A percentile compares a stretch with the other conserved stretches of the same genome.
Conservation (phyloP, 176 grass and related monocot species). For the Pontederia crassipes region DNA sequence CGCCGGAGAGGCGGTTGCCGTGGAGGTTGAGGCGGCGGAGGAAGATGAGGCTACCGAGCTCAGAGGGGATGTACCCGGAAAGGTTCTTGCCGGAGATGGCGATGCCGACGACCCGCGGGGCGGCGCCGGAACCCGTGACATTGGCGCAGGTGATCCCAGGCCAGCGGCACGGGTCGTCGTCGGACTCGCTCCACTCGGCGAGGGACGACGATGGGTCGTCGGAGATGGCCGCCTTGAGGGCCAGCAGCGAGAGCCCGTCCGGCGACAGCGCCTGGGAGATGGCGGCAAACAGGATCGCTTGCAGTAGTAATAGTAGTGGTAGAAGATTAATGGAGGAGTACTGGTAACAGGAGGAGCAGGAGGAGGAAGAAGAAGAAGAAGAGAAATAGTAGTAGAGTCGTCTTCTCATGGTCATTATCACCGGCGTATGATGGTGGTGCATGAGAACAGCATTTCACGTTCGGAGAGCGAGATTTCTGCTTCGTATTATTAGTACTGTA, state of each 20-base stretch:
- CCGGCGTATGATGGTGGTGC: too few relatives aligned
- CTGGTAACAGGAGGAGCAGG: background rate
- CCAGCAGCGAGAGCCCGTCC: conserved; percentile 65
- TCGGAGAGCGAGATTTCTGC: too few relatives aligned
- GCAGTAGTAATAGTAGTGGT: conserved; percentile 19
- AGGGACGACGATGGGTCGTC: conserved; percentile 54
- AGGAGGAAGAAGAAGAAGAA: too few relatives aligned
- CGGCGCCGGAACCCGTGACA: conserved; percentile 11
- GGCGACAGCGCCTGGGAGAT: conserved; percentile 28
- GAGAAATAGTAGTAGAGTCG: background rate
- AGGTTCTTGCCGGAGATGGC: conserved; percentile 74
- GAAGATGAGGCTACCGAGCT: conserved; percentile 71
- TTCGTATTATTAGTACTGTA: too few relatives aligned
- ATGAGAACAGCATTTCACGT: too few relatives aligned
- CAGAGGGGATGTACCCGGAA: conserved; percentile 69
- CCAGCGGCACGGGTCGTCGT: conserved; percentile 68
- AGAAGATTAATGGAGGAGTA: conserved; percentile 2
- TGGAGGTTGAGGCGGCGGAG: conserved; percentile 88
- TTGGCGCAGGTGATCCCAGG: conserved; percentile 65
- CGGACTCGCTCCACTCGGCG: conserved; percentile 35
- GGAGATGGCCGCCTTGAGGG: conserved; percentile 66
- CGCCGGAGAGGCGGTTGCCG: conserved; percentile 49
- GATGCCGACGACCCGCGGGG: conserved; percentile 51
- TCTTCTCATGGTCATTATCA: background rate
- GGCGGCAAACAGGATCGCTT: conserved; percentile 7